A percentile compares a stretch with the other conserved stretches of the same genome.
These are phyloP conservation scores for Solanum medicagineum DNA, from an alignment of 257 asterid species.

Conservation along the genomic window DNA sequence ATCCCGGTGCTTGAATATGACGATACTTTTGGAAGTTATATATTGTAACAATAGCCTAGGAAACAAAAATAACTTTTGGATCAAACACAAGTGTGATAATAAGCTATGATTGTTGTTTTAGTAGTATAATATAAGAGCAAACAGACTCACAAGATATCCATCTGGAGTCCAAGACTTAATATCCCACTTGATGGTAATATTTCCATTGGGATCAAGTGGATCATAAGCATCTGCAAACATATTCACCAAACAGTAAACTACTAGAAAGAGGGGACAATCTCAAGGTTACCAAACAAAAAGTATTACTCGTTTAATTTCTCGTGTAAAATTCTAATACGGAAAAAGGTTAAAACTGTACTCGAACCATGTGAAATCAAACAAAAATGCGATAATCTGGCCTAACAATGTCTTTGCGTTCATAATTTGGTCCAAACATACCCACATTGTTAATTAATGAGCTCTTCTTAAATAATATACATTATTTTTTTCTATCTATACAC, in stretches of 20 bases:
- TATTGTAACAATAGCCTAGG: constrained; percentile 35
- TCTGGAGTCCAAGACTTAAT: constrained; percentile 34
- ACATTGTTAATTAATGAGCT: background rate
- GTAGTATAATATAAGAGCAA: background rate
- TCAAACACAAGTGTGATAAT: background rate
- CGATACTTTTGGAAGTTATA: constrained; percentile 36
- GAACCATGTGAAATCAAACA: too few relatives aligned
- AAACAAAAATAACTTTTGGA: background rate
- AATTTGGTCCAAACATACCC: too few relatives aligned
- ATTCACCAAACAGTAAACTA: background rate
- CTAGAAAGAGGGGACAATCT: too few relatives aligned
- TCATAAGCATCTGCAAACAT: constrained; percentile 44
- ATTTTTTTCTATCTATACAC: too few relatives aligned
- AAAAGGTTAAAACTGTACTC: too few relatives aligned
- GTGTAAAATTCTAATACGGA: background rate
- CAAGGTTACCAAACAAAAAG: background rate
- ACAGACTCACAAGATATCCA: constrained; percentile 39
- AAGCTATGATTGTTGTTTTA: background rate
- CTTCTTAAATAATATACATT: too few relatives aligned
- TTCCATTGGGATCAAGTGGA: constrained; percentile 43
- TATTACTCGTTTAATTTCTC: background rate
- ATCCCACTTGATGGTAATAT: constrained; percentile 55
- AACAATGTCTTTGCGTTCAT: too few relatives aligned
- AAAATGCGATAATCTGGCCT: too few relatives aligned
- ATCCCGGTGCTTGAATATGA: constrained; percentile 37